Conservation (phyloP, 306 rosid species). For the Senna siamea region DNA sequence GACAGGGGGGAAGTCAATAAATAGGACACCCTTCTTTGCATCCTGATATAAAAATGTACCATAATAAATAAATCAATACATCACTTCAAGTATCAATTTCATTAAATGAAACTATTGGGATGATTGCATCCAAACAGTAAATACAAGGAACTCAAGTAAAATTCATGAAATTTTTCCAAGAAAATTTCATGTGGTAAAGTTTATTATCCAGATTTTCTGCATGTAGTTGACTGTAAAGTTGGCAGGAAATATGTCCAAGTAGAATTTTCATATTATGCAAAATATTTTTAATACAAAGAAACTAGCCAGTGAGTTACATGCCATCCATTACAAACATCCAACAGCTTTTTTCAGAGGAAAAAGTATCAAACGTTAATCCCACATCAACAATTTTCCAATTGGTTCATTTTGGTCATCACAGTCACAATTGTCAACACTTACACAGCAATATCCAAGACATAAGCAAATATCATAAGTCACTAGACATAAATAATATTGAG, state of each 20-base stretch:
- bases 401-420: not conserved
- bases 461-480: not conserved
- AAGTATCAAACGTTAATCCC: not conserved
- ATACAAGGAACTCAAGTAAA: slow-evolving; percentile 19
- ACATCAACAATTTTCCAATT: not conserved
- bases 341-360: not conserved
- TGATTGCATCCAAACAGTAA: slow-evolving; percentile 21
- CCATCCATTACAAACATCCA: slow-evolving; percentile 13
- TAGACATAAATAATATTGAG: not conserved
- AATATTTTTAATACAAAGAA: not conserved
- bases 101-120: slow-evolving; percentile 2
- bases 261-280: not conserved
- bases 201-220: not conserved
- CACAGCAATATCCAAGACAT: not conserved
- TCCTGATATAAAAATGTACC: slow-evolving; percentile 63
- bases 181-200: not conserved
- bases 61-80: not conserved
- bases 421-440: not conserved
- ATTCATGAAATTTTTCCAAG: slow-evolving; percentile 2
- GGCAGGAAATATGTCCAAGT: not conserved
- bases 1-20: slow-evolving; percentile 96
- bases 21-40: slow-evolving; percentile 95
- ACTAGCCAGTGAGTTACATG: not conserved
- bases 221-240: not conserved
- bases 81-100: slow-evolving; percentile 17